phyloP scores from a whole-genome alignment of 2,329 filamentous ascomycete genomes.

The Aspergillus hortae region DNA sequence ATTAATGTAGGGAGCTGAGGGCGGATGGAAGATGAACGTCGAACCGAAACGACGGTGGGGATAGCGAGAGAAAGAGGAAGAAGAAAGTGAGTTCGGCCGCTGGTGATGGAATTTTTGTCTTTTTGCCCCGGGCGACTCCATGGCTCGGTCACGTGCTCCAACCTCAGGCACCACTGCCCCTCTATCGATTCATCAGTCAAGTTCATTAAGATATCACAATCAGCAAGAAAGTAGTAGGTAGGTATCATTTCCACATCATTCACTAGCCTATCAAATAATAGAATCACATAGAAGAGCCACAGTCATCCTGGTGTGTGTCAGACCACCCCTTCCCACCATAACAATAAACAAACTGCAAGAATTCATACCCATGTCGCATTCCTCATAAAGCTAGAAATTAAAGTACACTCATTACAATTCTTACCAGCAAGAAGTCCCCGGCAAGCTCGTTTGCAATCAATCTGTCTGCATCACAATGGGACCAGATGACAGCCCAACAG shows the following conservation, averaged over 20 bases:
- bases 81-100: slow-evolving; percentile 18
- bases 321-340: neutral
- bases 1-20: slow-evolving; percentile 9
- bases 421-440: neutral
- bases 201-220: too few relatives aligned
- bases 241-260: too few relatives aligned
- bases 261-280: too few relatives aligned
- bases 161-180: slow-evolving; percentile 21
- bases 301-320: neutral
- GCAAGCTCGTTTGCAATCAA: neutral
- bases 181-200: slow-evolving; percentile 2
- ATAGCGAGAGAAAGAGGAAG: slow-evolving; percentile 23
- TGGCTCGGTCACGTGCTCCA: slow-evolving; percentile 16
- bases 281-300: too few relatives aligned
- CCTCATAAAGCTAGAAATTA: slow-evolving; percentile 4
- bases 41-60: slow-evolving; percentile 21
- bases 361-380: slow-evolving; percentile 16
- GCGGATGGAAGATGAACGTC: slow-evolving; percentile 14
- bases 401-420: neutral
- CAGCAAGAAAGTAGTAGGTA: too few relatives aligned
- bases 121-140: slow-evolving; percentile 15
- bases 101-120: slow-evolving; percentile 29
- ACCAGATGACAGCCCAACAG: slow-evolving; percentile 87
- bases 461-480: slow-evolving; percentile 57
- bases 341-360: slow-evolving; percentile 6